phyloP scores from a whole-genome alignment of 768 basidiomycete genomes.

The Pleurotus citrinopileatus region DNA sequence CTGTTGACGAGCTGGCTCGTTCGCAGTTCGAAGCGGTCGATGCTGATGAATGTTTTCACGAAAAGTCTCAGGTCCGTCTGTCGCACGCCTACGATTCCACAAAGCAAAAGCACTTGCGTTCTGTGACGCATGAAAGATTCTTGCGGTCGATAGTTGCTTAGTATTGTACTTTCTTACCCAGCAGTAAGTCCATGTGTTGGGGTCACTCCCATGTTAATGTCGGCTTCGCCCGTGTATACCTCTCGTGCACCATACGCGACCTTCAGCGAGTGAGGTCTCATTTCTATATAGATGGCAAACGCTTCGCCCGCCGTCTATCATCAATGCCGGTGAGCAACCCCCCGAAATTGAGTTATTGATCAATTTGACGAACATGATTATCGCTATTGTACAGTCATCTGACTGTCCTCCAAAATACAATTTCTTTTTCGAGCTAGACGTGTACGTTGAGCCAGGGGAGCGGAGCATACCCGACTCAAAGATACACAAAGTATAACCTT shows the following conservation, averaged over 20 bases:
- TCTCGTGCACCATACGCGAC: background rate
- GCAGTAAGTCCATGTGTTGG: slow-evolving; percentile 2
- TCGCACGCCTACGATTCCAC: slow-evolving; percentile 53
- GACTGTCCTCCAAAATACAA: too few species aligned
- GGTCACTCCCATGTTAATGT: background rate
- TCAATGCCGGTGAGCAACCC: too few species aligned
- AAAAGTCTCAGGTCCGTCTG: slow-evolving; percentile 41
- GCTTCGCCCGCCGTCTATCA: background rate
- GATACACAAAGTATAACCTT: background rate
- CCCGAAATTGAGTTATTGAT: too few species aligned
- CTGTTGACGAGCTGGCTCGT: background rate
- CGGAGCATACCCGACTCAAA: slow-evolving; percentile 6
- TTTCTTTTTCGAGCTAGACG: too few species aligned
- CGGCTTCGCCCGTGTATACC: background rate
- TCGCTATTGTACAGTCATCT: too few species aligned
- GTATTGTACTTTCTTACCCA: background rate
- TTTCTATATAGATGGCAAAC: background rate
- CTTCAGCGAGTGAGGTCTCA: background rate
- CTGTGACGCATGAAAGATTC: slow-evolving; percentile 63
- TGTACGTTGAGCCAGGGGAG: background rate
- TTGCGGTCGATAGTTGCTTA: slow-evolving; percentile 23
- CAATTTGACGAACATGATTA: too few species aligned
- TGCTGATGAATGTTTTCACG: slow-evolving; percentile 10
- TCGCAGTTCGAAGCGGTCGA: background rate
- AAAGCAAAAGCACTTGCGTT: slow-evolving; percentile 60